These are phyloP conservation scores for Amorphotheca resinae DNA, from an alignment of 495 filamentous ascomycete genomes.

Conservation along the genomic window DNA sequence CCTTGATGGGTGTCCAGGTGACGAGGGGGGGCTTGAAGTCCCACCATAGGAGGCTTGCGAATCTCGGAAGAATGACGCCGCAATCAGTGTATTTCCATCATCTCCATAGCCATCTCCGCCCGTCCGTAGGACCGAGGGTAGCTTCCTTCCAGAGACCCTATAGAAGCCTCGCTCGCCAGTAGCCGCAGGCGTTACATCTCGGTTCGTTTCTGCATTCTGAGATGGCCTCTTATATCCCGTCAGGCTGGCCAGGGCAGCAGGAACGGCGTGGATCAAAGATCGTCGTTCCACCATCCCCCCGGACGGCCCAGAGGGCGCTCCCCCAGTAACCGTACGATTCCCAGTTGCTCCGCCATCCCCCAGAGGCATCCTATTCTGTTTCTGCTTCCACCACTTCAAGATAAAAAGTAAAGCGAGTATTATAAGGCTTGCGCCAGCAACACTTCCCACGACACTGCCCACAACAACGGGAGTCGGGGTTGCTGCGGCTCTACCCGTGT, in stretches of 20 bases:
- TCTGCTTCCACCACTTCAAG: constrained; percentile 41
- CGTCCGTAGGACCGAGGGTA: constrained; percentile 55
- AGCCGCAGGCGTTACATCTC: constrained; percentile 25
- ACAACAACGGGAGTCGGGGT: constrained; percentile 30
- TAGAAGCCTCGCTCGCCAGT: constrained; percentile 39
- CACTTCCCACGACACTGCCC: constrained; percentile 52
- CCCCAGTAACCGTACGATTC: constrained; percentile 22
- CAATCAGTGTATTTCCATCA: constrained; percentile 29
- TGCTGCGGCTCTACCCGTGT: constrained; percentile 7
- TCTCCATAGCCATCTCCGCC: constrained; percentile 62
- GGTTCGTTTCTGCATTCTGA: constrained; percentile 26
- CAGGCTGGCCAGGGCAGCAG: constrained; percentile 38
- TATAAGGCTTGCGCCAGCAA: constrained; percentile 49
- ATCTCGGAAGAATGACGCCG: constrained; percentile 36
- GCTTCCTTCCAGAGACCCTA: constrained; percentile 55
- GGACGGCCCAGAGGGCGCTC: constrained; percentile 28
- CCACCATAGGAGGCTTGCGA: constrained; percentile 33
- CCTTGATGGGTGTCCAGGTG: constrained; percentile 1
- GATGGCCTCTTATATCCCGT: constrained; percentile 34
- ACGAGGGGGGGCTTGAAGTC: constrained; percentile 9
- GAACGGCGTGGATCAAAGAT: constrained; percentile 42
- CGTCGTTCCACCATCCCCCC: constrained; percentile 21
- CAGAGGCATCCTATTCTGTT: constrained; percentile 19
- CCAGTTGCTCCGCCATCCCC: constrained; percentile 19
- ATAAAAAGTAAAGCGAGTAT: constrained; percentile 41